Conservation (phyloP, 495 filamentous ascomycete genomes). For the Darksidea phi region DNA sequence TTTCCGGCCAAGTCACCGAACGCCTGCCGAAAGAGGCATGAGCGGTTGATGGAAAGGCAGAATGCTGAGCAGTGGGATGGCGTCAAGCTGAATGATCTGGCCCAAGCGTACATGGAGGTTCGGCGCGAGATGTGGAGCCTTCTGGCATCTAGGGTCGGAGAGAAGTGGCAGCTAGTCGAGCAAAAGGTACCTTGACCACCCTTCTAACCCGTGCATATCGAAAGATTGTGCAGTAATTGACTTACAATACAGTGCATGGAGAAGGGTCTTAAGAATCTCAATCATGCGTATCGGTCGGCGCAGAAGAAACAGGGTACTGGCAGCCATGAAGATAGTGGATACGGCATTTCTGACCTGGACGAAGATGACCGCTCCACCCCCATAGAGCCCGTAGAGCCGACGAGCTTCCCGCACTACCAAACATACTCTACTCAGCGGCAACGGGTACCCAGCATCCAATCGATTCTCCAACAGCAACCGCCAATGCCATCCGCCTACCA, state of each 20-base stretch:
- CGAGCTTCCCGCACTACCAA: no score
- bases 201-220: no score
- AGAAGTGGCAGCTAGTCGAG: conserved; percentile 71
- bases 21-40: conserved; percentile 75
- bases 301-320: conserved; percentile 38
- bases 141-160: conserved; percentile 58
- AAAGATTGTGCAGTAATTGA: background rate
- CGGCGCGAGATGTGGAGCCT: conserved; percentile 70
- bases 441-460: conserved; percentile 35
- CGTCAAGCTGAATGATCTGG: conserved; percentile 62
- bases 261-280: conserved; percentile 52
- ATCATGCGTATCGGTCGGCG: conserved; percentile 45
- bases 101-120: conserved; percentile 65
- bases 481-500: conserved; percentile 3
- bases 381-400: background rate
- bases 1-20: conserved; percentile 74
- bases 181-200: conserved; percentile 54
- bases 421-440: conserved; percentile 1
- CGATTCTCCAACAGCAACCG: conserved; percentile 22
- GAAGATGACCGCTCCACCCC: conserved; percentile 28
- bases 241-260: conserved; percentile 51
- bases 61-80: conserved; percentile 66
- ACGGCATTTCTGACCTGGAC: conserved; percentile 37
- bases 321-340: conserved; percentile 35
- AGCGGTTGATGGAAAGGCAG: conserved; percentile 67